Evolutionary conservation across 345 rosid species (phyloP).

Genomic region (Arabidopsis thaliana): DNA sequence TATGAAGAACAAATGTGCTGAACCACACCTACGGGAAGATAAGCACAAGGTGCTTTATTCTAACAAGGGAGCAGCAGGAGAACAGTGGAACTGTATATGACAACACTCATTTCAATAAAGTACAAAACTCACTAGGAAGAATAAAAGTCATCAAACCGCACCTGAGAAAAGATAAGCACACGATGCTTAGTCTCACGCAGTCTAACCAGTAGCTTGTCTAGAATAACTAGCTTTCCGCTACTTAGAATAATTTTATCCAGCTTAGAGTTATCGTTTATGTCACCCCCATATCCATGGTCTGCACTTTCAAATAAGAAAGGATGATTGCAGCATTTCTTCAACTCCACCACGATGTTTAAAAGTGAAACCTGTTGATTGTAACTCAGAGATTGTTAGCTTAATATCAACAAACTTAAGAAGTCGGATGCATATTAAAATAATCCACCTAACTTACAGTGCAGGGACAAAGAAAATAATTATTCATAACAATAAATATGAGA

Average conservation of each 20-base stretch:
- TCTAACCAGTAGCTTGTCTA: conserved; percentile 93
- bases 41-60: conserved; percentile 77
- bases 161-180: conserved; percentile 98
- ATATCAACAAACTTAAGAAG: conserved; percentile 30
- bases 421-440: conserved; percentile 8
- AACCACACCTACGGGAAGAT: conserved; percentile 72
- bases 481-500: conserved; percentile 27
- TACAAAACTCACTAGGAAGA: conserved; percentile 16
- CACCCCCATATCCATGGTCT: conserved; percentile 99
- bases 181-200: conserved; percentile 98
- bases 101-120: neutral
- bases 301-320: conserved; percentile 99
- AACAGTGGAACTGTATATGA: conserved; percentile 21
- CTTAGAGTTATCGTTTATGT: conserved; percentile 69
- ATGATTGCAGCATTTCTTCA: conserved; percentile 99
- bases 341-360: conserved; percentile 95
- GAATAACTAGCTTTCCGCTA: conserved; percentile 97
- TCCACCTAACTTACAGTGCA: conserved; percentile 9
- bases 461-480: conserved; percentile 16
- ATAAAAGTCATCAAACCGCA: conserved; percentile 39
- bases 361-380: conserved; percentile 76
- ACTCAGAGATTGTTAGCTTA: conserved; percentile 36
- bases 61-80: conserved; percentile 40
- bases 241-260: conserved; percentile 92
- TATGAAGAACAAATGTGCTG: conserved; percentile 6